Evolutionary conservation across 2,329 filamentous ascomycete genomes (phyloP), one percentile per base, ranked within the genome.

Genomic region (Cladosporium colombiae): DNA sequence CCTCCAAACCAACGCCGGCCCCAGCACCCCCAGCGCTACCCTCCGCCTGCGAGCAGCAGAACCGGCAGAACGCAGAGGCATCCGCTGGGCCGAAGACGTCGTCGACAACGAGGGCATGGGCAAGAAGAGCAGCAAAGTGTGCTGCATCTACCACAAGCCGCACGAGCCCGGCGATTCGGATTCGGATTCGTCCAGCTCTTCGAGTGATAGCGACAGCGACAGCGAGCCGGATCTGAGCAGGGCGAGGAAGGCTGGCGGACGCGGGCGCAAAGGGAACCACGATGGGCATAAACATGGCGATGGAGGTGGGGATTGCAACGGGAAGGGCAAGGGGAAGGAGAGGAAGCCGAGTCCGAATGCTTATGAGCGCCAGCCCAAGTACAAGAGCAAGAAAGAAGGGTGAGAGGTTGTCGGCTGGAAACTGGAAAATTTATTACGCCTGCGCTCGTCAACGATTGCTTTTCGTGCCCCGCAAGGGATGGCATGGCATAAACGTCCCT

Each of bases 121-220:
- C 8, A 91, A 91, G 79, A 99, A 98, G 81, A 94, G 88, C 70
- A 96, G 92, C 21, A 99, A 99, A 87, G 95, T 98, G n/a, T 99
- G 95, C 85, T 99, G 95, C 78, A 99, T 99, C 78, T 99, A 97
- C 81, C 94, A 97, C 81, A 91, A 91, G 67, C 89, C 92, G 7
- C 91, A 90, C 71, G 86, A 84, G 13, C 88, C 92, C 4, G 92
- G 91, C 76, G 94, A 98, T 77, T 95, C 91, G 35, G 93, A 89
- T 70, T 87, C 88, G 70, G 81, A 82, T 60, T 87, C 85, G 3
- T 85, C 83, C 16, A 84, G 83, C 25, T 88, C 87, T 16, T 82
- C 79, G 8, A 82, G 81, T 7, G 82, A 84, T 35, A 76, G 74
- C 27, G 79, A 79, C 49, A 85, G 84, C 0, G 86, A 88, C 67